A percentile compares a stretch with the other conserved stretches of the same genome.
Evolutionary conservation across 176 grass and related monocot genomes (phyloP).

Genomic region (Phyllostachys edulis): DNA sequence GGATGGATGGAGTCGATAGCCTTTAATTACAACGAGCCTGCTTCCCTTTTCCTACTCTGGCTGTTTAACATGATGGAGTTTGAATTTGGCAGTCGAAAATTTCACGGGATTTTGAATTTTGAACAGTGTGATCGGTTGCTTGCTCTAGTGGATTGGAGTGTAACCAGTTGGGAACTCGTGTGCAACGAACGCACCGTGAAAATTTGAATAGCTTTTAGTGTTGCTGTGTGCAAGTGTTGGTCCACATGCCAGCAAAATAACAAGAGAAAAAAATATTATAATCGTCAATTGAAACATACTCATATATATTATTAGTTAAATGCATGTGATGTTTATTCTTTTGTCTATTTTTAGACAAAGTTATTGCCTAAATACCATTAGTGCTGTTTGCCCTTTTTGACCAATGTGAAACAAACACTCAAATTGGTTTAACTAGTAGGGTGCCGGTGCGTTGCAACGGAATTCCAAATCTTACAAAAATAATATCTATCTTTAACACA

Average conservation of each 20-base stretch:
- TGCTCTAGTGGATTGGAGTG: background rate
- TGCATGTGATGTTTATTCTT: background rate
- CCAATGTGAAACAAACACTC: no score
- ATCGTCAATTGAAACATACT: background rate
- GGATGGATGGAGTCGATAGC: background rate
- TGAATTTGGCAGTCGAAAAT: background rate
- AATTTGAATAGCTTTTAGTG: no score
- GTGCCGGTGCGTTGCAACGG: no score
- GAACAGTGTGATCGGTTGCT: background rate
- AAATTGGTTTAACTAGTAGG: background rate
- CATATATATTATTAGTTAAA: background rate
- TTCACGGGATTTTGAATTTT: background rate
- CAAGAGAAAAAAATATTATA: background rate
- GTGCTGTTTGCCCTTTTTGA: background rate
- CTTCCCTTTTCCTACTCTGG: background rate
- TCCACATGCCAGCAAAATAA: background rate
- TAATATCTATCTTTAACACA: no score
- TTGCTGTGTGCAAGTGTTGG: no score
- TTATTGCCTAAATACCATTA: background rate
- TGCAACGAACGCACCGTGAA: no score
- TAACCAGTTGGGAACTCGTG: background rate
- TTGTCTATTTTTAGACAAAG: background rate
- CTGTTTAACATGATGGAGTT: background rate
- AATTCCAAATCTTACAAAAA: no score
- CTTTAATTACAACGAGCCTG: background rate